phyloP scores from a whole-genome alignment of 2,329 filamentous ascomycete genomes.

The Claviceps sp. region DNA sequence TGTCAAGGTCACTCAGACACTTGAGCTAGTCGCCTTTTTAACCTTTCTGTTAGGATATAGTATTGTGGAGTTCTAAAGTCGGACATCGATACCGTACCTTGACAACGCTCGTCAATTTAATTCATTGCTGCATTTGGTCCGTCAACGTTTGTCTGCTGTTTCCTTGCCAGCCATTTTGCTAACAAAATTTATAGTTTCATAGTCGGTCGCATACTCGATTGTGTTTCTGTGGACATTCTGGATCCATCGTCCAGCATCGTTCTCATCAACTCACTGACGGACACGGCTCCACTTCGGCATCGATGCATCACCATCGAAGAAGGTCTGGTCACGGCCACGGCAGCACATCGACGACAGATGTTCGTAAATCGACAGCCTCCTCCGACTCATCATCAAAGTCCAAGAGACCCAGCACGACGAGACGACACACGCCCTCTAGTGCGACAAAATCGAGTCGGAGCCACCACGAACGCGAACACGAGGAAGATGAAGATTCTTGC shows the following conservation, averaged over 20 bases:
- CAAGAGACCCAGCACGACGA: constrained; percentile 32
- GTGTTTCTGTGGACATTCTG: too few species aligned
- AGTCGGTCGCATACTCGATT: background rate
- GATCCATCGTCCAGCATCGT: too few species aligned
- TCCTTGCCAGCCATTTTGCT: background rate
- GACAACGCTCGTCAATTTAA: background rate
- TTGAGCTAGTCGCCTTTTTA: background rate
- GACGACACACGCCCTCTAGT: constrained; percentile 26
- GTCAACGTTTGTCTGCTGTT: background rate
- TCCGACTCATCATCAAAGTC: constrained; percentile 30
- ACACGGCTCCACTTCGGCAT: constrained; percentile 3
- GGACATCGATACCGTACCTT: background rate
- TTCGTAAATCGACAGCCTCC: constrained; percentile 34
- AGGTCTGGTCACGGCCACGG: constrained; percentile 41
- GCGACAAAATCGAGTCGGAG: constrained; percentile 37
- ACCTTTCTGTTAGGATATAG: background rate
- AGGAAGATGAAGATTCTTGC: constrained; percentile 34
- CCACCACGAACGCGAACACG: constrained; percentile 36
- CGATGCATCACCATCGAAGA: constrained; percentile 44
- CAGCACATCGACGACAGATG: constrained; percentile 41
- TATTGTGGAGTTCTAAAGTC: background rate
- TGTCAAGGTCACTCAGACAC: background rate
- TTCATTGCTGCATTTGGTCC: background rate
- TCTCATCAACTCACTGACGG: background rate
- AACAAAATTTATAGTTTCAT: background rate